These are phyloP conservation scores for Penicillium canariense DNA, from an alignment of 495 filamentous ascomycete species.

Conservation along the genomic window DNA sequence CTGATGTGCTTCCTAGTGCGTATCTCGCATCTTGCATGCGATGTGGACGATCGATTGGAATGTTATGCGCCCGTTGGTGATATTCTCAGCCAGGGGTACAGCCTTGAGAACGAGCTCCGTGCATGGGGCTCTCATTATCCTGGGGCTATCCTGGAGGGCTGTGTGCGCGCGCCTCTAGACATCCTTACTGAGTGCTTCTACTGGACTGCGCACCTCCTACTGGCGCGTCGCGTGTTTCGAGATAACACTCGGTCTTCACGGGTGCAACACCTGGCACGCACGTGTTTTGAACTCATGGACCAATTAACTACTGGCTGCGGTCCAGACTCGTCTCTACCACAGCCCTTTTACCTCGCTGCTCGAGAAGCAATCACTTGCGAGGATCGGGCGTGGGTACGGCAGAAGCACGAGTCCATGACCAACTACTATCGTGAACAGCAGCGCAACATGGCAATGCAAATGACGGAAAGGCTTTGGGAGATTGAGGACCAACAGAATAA, in stretches of 20 bases:
- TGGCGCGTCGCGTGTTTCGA: conserved; percentile 27
- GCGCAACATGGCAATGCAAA: conserved; percentile 26
- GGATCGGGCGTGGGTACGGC: conserved; percentile 26
- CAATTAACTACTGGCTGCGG: conserved; percentile 27
- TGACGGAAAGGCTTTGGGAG: conserved; percentile 27
- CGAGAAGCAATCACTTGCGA: conserved; percentile 20
- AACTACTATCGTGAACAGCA: conserved; percentile 31
- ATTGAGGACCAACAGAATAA: conserved; percentile 10
- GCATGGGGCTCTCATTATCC: conserved; percentile 17
- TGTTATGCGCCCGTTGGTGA: neutral
- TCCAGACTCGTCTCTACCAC: conserved; percentile 29
- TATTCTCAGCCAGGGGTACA: conserved; percentile 14
- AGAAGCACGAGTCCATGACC: conserved; percentile 31
- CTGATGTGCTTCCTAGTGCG: conserved; percentile 28
- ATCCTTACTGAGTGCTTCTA: conserved; percentile 32
- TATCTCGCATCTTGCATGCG: conserved; percentile 27
- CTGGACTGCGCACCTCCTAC: conserved; percentile 30
- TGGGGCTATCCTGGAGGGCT: neutral
- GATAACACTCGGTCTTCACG: conserved; percentile 22
- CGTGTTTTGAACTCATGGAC: conserved; percentile 29
- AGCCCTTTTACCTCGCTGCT: conserved; percentile 29
- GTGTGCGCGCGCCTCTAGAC: conserved; percentile 15
- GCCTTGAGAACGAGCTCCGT: conserved; percentile 24
- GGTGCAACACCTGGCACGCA: conserved; percentile 26
- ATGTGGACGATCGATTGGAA: conserved; percentile 18